Evolutionary conservation across 2,329 filamentous ascomycete species (phyloP).

Genomic region (Diaporthe ampelina): DNA sequence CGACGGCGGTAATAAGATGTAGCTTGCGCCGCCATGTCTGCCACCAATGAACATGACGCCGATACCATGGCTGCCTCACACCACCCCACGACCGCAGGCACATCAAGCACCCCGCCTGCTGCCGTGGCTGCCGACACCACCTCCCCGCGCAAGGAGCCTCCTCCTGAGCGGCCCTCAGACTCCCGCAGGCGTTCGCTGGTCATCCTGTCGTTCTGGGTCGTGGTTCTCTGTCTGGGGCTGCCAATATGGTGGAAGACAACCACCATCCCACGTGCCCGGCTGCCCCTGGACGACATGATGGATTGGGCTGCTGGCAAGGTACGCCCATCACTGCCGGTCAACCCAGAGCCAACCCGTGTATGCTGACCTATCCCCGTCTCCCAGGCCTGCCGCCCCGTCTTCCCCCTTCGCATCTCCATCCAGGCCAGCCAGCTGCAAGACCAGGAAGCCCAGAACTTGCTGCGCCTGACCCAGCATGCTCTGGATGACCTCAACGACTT

Average conservation of each 20-base stretch:
- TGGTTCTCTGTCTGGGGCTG: slow-evolving; percentile 85
- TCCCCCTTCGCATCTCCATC: slow-evolving; percentile 86
- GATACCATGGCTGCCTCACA: slow-evolving; percentile 27
- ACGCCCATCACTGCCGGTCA: slow-evolving; percentile 43
- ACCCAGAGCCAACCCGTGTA: neutral
- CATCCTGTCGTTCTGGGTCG: slow-evolving; percentile 90
- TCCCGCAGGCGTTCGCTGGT: slow-evolving; percentile 79
- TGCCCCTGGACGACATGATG: slow-evolving; percentile 89
- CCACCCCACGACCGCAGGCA: neutral
- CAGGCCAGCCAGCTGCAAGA: slow-evolving; percentile 76
- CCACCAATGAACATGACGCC: slow-evolving; percentile 36
- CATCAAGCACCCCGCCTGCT: neutral
- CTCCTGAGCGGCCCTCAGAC: slow-evolving; percentile 81
- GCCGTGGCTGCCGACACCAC: slow-evolving; percentile 29
- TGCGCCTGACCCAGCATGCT: slow-evolving; percentile 86
- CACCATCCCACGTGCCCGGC: slow-evolving; percentile 86
- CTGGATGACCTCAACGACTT: slow-evolving; percentile 91
- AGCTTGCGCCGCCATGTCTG: slow-evolving; percentile 38
- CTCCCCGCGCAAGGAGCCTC: slow-evolving; percentile 66
- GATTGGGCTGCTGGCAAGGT: slow-evolving; percentile 94
- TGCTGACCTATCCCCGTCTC: slow-evolving; percentile 22
- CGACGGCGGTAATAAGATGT: slow-evolving; percentile 31
- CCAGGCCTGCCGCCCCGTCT: slow-evolving; percentile 88
- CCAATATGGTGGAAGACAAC: slow-evolving; percentile 98
- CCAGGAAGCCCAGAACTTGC: slow-evolving; percentile 78